phyloP scores from a whole-genome alignment of 2,329 filamentous ascomycete genomes.

The Colletotrichum kahawae region DNA sequence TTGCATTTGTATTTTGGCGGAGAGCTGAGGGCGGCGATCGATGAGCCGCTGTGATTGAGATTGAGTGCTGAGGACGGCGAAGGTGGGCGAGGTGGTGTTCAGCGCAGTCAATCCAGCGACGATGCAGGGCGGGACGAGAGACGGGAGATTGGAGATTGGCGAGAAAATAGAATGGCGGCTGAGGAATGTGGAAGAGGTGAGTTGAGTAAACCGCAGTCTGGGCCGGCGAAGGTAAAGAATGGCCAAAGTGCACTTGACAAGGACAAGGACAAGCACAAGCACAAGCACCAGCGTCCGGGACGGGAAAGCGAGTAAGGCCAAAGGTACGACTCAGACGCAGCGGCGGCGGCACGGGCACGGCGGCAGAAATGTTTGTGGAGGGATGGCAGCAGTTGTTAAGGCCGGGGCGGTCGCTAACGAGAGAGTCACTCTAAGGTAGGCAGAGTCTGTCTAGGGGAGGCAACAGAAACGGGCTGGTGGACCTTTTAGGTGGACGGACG shows the following conservation, averaged over 20 bases:
- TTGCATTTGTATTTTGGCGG: neutral
- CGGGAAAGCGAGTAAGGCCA: slow-evolving; percentile 11
- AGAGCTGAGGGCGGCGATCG: neutral
- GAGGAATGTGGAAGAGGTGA: neutral
- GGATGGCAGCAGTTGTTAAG: slow-evolving; percentile 6
- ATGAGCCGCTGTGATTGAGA: neutral
- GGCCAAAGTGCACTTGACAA: neutral
- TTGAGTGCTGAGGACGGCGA: neutral
- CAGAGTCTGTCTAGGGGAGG: neutral
- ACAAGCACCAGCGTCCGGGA: neutral
- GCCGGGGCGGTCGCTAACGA: neutral
- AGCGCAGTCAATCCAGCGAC: neutral
- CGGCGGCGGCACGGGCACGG: neutral
- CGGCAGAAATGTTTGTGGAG: slow-evolving; percentile 2
- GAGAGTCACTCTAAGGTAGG: no score
- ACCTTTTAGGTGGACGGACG: slow-evolving; percentile 1
- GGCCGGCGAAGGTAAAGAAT: neutral
- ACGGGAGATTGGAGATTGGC: neutral
- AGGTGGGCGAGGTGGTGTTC: neutral
- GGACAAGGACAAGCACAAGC: neutral
- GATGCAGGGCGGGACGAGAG: neutral
- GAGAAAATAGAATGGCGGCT: neutral
- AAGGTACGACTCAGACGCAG: slow-evolving; percentile 9
- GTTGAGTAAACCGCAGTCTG: neutral
- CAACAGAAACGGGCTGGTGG: slow-evolving; percentile 3